These are phyloP conservation scores for Fragilaria crotonensis DNA, from an alignment of 108 stramenopile species.

Conservation along the genomic window DNA sequence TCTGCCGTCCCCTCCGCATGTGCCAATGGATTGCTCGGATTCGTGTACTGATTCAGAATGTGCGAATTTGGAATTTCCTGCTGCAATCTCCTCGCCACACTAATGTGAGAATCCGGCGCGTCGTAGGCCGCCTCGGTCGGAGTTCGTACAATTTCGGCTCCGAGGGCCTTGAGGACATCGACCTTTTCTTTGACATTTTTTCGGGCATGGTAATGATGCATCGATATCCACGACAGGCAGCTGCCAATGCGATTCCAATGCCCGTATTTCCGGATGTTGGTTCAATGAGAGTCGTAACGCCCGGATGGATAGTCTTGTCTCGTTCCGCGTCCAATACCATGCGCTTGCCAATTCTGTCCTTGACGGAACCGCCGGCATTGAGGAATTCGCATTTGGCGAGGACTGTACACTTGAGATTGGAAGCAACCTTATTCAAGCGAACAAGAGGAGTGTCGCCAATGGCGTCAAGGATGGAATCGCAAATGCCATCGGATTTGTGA, in stretches of 20 bases:
- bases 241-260: slow-evolving; percentile 85
- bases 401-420: slow-evolving; percentile 49
- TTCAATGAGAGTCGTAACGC: slow-evolving; percentile 61
- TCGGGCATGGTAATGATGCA: slow-evolving; percentile 92
- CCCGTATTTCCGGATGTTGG: slow-evolving; percentile 91
- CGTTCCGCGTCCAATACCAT: slow-evolving; percentile 72
- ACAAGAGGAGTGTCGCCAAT: slow-evolving; percentile 82
- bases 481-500: slow-evolving; percentile 19
- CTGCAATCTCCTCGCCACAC: slow-evolving; percentile 69
- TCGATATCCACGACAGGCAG: slow-evolving; percentile 70
- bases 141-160: slow-evolving; percentile 60
- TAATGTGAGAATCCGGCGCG: slow-evolving; percentile 82
- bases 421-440: slow-evolving; percentile 46
- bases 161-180: slow-evolving; percentile 59
- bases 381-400: slow-evolving; percentile 59
- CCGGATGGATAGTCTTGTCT: slow-evolving; percentile 58
- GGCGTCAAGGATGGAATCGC: slow-evolving; percentile 25
- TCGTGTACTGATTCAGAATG: slow-evolving; percentile 76
- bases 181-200: slow-evolving; percentile 69
- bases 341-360: slow-evolving; percentile 65
- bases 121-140: slow-evolving; percentile 71
- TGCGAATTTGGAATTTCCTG: slow-evolving; percentile 43
- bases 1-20: slow-evolving; percentile 77
- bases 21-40: slow-evolving; percentile 62
- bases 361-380: slow-evolving; percentile 65